Base-by-base conservation (phyloP, 2,329 filamentous ascomycete species). In the Colletotrichum sp. region DNA sequence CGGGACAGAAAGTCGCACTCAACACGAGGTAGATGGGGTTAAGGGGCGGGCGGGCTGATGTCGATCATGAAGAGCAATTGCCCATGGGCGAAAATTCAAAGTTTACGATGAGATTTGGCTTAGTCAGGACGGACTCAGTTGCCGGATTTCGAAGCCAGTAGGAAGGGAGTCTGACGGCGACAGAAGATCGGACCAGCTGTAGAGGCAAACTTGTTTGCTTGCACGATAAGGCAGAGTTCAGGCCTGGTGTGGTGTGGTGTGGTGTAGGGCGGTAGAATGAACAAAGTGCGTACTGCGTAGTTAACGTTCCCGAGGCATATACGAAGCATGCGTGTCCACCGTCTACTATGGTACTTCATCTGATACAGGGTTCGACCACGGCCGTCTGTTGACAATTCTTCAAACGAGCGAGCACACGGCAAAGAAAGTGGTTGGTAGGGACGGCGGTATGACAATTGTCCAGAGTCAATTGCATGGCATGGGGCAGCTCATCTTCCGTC, bases 41-140 rank as follows among this genome's bases (percentile, higher is more conserved):
- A n/a, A 44, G 24, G 18, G 21, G 18, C 44, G 30, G 62, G 30
- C 24, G 26, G 44, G 52, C 34, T 32, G 39, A 21, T 63, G 71
- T 64, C 66, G 66, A 74, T 74, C 71, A 74, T 70, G 71, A 57
- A 57, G 59, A 57, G 26, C 63, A 34, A 57, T 70, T 63, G 60
- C 30, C 30, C 16, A 66, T 15, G 63, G 21, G 30, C 13, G 59
- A 30, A 30, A 34, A 21, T 34, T 34, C 28, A 62, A 8, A 34
- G 59, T 62, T 62, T 62, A 10, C 26, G 65, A 55, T 52, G 24
- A 24, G 36, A 49, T 16, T 28, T 10, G 24, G 36, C 63, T 66
- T 21, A 66, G 63, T 49, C 63, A 66, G 34, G 36, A 16, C 30
- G 63, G 63, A 62, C 63, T 66, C 26, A 62, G 59, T 62, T 62